Conservation (phyloP, 2,329 filamentous ascomycete genomes). For the Pseudogymnoascus sp. region DNA sequence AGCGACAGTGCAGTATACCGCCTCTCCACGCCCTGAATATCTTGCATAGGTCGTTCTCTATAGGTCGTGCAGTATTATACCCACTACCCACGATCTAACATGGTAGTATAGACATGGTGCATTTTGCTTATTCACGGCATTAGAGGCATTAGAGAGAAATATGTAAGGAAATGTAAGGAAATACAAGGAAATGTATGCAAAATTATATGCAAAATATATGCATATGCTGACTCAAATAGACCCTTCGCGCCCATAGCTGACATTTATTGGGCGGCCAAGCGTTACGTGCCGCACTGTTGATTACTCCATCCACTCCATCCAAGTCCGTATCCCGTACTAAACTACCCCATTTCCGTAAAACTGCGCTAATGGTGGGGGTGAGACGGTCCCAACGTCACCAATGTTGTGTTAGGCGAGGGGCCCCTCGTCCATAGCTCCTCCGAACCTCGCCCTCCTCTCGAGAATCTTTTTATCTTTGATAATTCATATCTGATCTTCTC, state of each 20-base stretch:
- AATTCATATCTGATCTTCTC: neutral
- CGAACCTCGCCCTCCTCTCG: neutral
- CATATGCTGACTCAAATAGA: constrained; percentile 1
- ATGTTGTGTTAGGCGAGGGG: neutral
- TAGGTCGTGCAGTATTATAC: neutral
- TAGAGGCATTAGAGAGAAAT: neutral
- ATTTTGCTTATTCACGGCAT: constrained; percentile 3
- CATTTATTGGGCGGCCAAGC: neutral
- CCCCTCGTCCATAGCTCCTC: neutral
- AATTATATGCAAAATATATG: neutral
- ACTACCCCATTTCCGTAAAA: constrained; percentile 7
- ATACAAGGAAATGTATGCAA: neutral
- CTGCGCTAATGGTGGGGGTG: constrained; percentile 1
- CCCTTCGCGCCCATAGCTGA: neutral
- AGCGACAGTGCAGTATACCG: neutral
- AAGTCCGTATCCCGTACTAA: neutral
- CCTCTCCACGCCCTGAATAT: neutral
- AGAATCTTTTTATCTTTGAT: neutral
- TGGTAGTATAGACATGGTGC: neutral
- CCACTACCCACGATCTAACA: neutral
- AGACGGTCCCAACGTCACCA: constrained; percentile 3
- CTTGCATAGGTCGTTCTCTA: neutral
- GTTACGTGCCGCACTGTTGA: neutral
- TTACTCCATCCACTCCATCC: neutral
- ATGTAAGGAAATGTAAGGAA: too few relatives aligned